These are phyloP conservation scores for Trichophyton verrucosum DNA, from an alignment of 2,329 filamentous ascomycete species.

Conservation along the genomic window DNA sequence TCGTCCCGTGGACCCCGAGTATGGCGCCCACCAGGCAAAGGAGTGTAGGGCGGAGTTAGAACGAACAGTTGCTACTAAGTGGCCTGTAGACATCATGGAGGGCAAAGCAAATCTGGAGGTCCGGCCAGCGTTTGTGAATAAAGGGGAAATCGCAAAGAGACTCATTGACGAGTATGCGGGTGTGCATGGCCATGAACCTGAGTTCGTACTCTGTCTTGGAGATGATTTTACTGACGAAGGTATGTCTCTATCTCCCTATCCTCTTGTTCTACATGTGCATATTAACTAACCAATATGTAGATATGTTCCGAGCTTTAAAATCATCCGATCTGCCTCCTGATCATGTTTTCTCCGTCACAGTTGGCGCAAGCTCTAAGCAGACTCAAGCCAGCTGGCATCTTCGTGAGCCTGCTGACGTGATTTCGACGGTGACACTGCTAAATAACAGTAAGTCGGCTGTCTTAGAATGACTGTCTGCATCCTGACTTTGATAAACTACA, in stretches of 20 bases:
- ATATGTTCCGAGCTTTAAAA: slow-evolving; percentile 71
- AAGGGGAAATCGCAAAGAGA: slow-evolving; percentile 83
- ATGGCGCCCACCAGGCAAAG: slow-evolving; percentile 63
- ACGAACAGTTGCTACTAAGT: slow-evolving; percentile 59
- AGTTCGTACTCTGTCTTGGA: slow-evolving; percentile 81
- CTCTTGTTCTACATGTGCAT: background rate
- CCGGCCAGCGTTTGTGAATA: slow-evolving; percentile 93
- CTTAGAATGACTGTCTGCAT: background rate
- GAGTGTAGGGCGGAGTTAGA: slow-evolving; percentile 76
- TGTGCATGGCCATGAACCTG: slow-evolving; percentile 47
- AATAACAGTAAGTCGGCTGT: slow-evolving; percentile 29
- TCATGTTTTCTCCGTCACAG: slow-evolving; percentile 78
- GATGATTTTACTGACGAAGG: slow-evolving; percentile 98
- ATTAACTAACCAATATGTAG: slow-evolving; percentile 19
- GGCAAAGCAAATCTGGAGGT: slow-evolving; percentile 97
- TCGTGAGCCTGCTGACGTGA: slow-evolving; percentile 76
- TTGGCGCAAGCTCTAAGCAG: slow-evolving; percentile 82
- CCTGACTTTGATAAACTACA: background rate
- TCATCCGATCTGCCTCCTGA: slow-evolving; percentile 45
- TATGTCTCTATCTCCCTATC: slow-evolving; percentile 18
- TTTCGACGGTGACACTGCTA: slow-evolving; percentile 50
- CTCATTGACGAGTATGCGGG: slow-evolving; percentile 60
- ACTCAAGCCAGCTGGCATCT: slow-evolving; percentile 85
- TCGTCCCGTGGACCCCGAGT: slow-evolving; percentile 75
- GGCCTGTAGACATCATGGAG: slow-evolving; percentile 90